Evolutionary conservation across 1,284 basidiomycete species (phyloP).

Genomic region (Testicularia cyperi): DNA sequence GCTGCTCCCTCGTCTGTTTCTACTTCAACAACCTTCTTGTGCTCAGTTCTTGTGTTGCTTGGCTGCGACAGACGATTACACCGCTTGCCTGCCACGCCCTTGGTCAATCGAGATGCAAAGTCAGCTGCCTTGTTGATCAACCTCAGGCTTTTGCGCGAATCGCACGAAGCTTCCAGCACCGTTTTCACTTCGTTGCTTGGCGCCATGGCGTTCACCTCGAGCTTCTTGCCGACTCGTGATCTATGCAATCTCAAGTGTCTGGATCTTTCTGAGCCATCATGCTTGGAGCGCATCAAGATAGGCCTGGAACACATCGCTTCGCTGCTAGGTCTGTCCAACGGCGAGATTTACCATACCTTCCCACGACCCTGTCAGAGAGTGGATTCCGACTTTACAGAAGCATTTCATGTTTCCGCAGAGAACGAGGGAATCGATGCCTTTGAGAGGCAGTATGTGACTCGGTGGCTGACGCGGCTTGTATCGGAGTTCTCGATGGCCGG

Average conservation of each 20-base stretch:
- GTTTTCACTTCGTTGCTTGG: no score
- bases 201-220: no score
- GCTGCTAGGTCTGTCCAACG: not conserved
- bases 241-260: slow-evolving; percentile 25
- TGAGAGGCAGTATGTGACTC: slow-evolving; percentile 21
- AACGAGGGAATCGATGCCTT: slow-evolving; percentile 19
- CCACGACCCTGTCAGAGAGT: not conserved
- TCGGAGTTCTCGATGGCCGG: slow-evolving; percentile 18
- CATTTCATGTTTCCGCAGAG: no score
- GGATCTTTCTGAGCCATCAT: slow-evolving; percentile 10
- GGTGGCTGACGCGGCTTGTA: slow-evolving; percentile 35
- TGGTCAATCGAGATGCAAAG: no score
- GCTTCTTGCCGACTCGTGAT: slow-evolving; percentile 41
- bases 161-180: no score
- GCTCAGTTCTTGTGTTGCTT: no score
- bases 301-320: not conserved
- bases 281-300: not conserved
- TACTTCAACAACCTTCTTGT: no score
- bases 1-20: no score
- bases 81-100: no score
- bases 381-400: not conserved
- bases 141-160: no score
- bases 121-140: no score
- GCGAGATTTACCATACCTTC: not conserved
- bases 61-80: no score